Conservation (phyloP, 805 yeast genomes). For the Kodamaea fukazawae region DNA sequence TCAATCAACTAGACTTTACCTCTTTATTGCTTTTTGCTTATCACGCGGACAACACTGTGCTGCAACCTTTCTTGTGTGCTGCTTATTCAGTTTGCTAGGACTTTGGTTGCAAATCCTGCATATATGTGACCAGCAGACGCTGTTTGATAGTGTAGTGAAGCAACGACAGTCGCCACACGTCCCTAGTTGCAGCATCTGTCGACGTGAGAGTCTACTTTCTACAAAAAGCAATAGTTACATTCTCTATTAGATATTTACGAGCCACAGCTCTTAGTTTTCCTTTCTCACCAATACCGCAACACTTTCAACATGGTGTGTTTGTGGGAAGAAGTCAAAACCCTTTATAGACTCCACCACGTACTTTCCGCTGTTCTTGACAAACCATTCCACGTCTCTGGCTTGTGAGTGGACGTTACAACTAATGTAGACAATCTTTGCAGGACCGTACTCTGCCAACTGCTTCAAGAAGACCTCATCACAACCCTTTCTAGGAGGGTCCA, state of each 20-base stretch:
- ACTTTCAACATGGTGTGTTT: constrained; percentile 89
- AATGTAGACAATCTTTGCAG: constrained; percentile 87
- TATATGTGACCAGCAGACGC: too few relatives aligned
- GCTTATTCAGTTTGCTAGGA: too few relatives aligned
- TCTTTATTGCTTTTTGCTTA: too few relatives aligned
- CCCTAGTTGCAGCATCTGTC: too few relatives aligned
- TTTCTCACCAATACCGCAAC: constrained; percentile 60
- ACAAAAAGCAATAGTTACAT: too few relatives aligned
- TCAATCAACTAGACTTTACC: too few relatives aligned
- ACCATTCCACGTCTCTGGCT: constrained; percentile 88
- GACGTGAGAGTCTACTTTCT: too few relatives aligned
- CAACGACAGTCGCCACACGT: background rate
- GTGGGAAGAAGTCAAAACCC: constrained; percentile 97
- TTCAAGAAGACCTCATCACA: constrained; percentile 85
- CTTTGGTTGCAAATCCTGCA: too few relatives aligned
- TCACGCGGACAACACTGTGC: too few relatives aligned
- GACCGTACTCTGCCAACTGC: constrained; percentile 79
- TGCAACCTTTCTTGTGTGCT: too few relatives aligned
- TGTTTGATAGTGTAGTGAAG: background rate
- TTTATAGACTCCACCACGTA: constrained; percentile 78
- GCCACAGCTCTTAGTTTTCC: too few relatives aligned
- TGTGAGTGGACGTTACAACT: constrained; percentile 98
- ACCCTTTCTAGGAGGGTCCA: constrained; percentile 97
- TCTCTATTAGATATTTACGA: too few relatives aligned
- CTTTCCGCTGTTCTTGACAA: constrained; percentile 57